A percentile compares a stretch with the other conserved stretches of the same genome.
These are phyloP conservation scores for Calocybe cyanea DNA, from an alignment of 768 basidiomycete species.

Conservation along the genomic window DNA sequence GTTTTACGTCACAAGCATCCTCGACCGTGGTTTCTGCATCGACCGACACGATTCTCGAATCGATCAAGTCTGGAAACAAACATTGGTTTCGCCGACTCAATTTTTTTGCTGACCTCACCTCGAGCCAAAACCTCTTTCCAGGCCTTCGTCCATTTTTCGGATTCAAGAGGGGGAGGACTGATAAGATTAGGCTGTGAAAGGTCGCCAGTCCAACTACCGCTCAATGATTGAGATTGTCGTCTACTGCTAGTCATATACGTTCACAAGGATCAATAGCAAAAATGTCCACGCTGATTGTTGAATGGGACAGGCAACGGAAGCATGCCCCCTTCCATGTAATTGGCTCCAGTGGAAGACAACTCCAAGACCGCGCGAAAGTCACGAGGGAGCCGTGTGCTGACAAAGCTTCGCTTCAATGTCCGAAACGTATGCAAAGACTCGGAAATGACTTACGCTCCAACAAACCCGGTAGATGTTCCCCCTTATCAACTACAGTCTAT, in stretches of 20 bases:
- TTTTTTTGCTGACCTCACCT: slow-evolving; percentile 36
- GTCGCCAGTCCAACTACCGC: slow-evolving; percentile 29
- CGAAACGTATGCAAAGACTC: not conserved
- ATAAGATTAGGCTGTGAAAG: not conserved
- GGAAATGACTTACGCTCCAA: slow-evolving; percentile 36
- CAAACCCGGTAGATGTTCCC: slow-evolving; percentile 47
- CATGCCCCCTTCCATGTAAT: slow-evolving; percentile 7
- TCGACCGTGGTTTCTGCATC: slow-evolving; percentile 75
- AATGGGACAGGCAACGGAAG: slow-evolving; percentile 7
- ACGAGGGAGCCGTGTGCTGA: slow-evolving; percentile 11
- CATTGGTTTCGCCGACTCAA: not conserved
- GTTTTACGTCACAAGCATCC: slow-evolving; percentile 73
- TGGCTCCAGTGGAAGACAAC: not conserved
- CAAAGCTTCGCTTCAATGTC: slow-evolving; percentile 13
- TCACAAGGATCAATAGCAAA: slow-evolving; percentile 1
- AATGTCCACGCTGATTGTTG: slow-evolving; percentile 1
- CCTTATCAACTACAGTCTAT: slow-evolving; percentile 57
- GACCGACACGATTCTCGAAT: slow-evolving; percentile 61
- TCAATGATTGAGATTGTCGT: slow-evolving; percentile 35
- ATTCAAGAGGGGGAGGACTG: slow-evolving; percentile 21
- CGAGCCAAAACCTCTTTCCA: slow-evolving; percentile 57
- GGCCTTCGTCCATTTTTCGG: slow-evolving; percentile 47
- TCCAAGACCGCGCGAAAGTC: not conserved
- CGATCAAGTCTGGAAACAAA: slow-evolving; percentile 61
- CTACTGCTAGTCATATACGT: slow-evolving; percentile 30